Conservation (phyloP, 768 basidiomycete species). For the Calocybe gangraenosa region DNA sequence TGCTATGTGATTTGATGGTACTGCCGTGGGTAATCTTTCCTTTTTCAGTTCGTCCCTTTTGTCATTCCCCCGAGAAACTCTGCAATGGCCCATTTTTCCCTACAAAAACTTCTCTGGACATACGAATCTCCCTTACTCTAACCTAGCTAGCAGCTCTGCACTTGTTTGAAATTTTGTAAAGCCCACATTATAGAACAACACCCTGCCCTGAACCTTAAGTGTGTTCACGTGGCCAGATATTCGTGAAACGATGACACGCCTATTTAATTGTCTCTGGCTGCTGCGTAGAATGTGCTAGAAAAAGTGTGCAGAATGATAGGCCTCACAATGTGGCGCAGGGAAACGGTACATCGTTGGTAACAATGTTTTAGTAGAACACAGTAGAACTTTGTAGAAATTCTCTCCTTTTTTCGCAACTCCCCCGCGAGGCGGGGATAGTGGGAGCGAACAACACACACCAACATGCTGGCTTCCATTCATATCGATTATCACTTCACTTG, state of each 20-base stretch:
- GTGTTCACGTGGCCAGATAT: constrained; percentile 11
- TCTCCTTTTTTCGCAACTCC: too few species aligned
- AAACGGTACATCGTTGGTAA: too few species aligned
- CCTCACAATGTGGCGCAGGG: too few species aligned
- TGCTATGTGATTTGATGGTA: constrained; percentile 40
- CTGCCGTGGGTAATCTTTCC: constrained; percentile 43
- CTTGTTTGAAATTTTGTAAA: constrained; percentile 8
- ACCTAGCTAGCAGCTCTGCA: not conserved
- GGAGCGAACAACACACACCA: not conserved
- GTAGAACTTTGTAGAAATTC: too few species aligned
- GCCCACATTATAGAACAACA: not conserved
- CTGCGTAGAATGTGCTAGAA: not conserved
- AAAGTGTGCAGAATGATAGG: not conserved
- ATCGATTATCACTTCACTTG: not conserved
- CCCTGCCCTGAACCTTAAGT: constrained; percentile 12
- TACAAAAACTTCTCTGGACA: not conserved
- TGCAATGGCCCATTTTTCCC: constrained; percentile 5
- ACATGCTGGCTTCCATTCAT: too few species aligned
- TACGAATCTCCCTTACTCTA: not conserved
- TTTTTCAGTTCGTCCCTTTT: constrained; percentile 22
- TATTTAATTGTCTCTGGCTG: too few species aligned
- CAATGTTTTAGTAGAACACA: too few species aligned
- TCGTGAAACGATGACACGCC: too few species aligned
- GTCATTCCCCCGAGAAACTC: constrained; percentile 14
- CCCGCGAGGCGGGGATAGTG: not conserved